Percentiles rank a stretch among this genome's conserved stretches.
These are phyloP conservation scores for Marasmius sp. DNA, from an alignment of 1,284 basidiomycete genomes.

Conservation along the genomic window DNA sequence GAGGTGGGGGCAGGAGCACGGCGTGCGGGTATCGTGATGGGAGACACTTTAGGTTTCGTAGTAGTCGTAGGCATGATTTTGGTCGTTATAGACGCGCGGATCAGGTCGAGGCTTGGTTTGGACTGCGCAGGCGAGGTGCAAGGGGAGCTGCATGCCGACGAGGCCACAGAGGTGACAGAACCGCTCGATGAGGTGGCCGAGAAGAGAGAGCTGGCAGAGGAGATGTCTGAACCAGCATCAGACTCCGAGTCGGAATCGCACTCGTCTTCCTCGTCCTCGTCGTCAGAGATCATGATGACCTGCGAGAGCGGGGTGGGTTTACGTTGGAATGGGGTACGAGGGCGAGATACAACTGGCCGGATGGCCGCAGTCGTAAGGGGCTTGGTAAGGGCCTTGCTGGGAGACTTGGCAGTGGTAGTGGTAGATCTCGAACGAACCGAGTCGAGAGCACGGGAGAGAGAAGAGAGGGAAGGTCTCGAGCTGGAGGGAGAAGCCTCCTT, in stretches of 20 bases:
- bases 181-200: slow-evolving; percentile 4
- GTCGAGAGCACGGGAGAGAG: background rate
- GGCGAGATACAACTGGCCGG: background rate
- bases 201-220: slow-evolving; percentile 7
- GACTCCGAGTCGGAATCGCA: slow-evolving; percentile 6
- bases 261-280: background rate
- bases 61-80: background rate
- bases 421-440: background rate
- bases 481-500: background rate
- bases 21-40: background rate
- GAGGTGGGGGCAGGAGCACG: background rate
- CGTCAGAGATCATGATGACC: background rate
- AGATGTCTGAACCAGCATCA: slow-evolving; percentile 8
- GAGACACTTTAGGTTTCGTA: background rate
- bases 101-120: background rate
- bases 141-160: background rate
- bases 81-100: background rate
- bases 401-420: background rate
- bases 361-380: background rate
- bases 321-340: background rate
- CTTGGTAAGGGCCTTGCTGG: background rate
- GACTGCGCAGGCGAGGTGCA: background rate
- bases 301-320: background rate
- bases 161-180: background rate
- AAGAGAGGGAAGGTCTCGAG: background rate